Conservation (phyloP, 768 basidiomycete genomes). For the Tremella yokohamensis region DNA sequence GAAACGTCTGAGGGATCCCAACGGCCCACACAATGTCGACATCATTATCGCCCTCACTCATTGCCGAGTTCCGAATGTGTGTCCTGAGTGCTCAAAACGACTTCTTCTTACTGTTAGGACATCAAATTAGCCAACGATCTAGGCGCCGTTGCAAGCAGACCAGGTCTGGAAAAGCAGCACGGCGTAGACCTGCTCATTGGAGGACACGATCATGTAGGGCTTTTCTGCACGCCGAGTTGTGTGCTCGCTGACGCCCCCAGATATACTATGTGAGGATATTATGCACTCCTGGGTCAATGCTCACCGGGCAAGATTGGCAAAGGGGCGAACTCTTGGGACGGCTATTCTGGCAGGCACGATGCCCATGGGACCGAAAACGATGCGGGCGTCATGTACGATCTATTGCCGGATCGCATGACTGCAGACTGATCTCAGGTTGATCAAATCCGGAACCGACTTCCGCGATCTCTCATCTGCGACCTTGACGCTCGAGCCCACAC, state of each 20-base stretch:
- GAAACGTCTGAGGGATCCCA: conserved; percentile 65
- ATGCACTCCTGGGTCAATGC: not conserved
- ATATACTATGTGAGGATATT: conserved; percentile 29
- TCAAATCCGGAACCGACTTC: conserved; percentile 89
- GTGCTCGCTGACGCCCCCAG: conserved; percentile 8
- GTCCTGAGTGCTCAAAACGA: conserved; percentile 11
- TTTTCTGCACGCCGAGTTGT: not conserved
- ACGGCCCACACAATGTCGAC: conserved; percentile 68
- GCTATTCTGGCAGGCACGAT: conserved; percentile 34
- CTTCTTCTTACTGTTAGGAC: conserved; percentile 27
- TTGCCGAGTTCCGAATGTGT: conserved; percentile 59
- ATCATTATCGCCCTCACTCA: conserved; percentile 83
- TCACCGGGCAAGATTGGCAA: conserved; percentile 32
- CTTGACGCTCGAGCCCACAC: conserved; percentile 62
- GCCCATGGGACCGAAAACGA: conserved; percentile 40
- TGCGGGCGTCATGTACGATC: conserved; percentile 29
- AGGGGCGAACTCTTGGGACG: conserved; percentile 45
- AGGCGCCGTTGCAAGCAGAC: conserved; percentile 34
- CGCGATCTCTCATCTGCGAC: conserved; percentile 74
- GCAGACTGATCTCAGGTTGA: conserved; percentile 32
- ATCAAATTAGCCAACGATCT: conserved; percentile 46
- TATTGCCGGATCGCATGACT: not conserved
- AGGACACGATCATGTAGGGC: conserved; percentile 74
- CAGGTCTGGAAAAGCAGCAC: conserved; percentile 59
- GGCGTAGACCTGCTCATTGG: conserved; percentile 81